Base-by-base conservation (phyloP, 352 stramenopile genomes). In the Elongisporangium prolatum region DNA sequence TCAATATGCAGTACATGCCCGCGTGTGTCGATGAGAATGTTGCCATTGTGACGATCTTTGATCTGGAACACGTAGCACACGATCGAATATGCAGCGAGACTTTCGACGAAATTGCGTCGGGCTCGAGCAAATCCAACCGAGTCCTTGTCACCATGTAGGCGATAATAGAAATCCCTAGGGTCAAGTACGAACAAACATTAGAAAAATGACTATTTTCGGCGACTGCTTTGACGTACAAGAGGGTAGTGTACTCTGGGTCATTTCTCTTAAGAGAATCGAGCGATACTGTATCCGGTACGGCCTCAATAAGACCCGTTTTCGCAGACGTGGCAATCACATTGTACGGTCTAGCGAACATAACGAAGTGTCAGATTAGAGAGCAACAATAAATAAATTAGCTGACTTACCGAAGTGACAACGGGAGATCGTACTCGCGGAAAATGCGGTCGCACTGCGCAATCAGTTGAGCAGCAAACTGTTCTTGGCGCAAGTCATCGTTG, bases 1-100 rank as follows among this genome's bases (percentile, higher is more conserved):
- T 99, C 98, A 60, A 99, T 99, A 80, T 99, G 96, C 54, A 99
- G 94, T 14, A 99, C 73, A 69, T 98, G 96, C 17, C 97, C 97
- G 24, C 95, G 75, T 14, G 85, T 97, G 74, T 99, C 96, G 44
- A 99, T 83, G 63, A 99, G 90, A 38, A 99, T 98, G 71, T 99
- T 99, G 50, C 97, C 97, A 67, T 99, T 99, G 81, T 99, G 97
- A 2, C 97, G 86, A 71, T 99, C 97, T 69, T 99, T 99, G 62
- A 99, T 91, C 62, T 97, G 91, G 57, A 99, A 87, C 14, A 99
- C 80, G 70, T 99, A 99, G 61, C 88, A 98, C 16, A 99, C 87
- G 25, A 99, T 91, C 21, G 94, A 98, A 72, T 99, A 99, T 40
- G 93, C 98, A 0, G 96, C 97, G 24, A 99, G 74, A 59, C 81